Evolutionary conservation across 2,329 filamentous ascomycete genomes (phyloP).

Genomic region (Fusarium papillatum): DNA sequence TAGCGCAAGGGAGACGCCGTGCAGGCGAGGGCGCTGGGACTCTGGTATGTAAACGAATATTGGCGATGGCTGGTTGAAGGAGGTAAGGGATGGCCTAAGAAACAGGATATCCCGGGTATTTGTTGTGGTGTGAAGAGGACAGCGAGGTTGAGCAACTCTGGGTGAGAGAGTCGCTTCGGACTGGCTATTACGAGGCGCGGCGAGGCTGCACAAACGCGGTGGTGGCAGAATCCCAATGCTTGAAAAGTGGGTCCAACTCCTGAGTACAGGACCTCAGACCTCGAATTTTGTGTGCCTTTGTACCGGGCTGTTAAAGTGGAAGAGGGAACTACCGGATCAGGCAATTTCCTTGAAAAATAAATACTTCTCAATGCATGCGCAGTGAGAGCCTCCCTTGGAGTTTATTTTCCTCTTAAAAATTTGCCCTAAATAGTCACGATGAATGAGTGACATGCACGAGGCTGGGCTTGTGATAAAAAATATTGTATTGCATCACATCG

Average conservation of each 20-base stretch:
- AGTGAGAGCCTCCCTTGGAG: neutral
- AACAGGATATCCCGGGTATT: conserved; percentile 24
- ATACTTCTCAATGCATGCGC: neutral
- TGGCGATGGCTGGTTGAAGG: conserved; percentile 14
- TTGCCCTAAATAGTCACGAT: neutral
- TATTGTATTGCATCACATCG: conserved; percentile 19
- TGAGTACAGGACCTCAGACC: neutral
- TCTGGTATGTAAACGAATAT: conserved; percentile 33
- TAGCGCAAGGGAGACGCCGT: conserved; percentile 38
- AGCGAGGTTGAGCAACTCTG: conserved; percentile 12
- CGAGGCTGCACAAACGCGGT: conserved; percentile 40
- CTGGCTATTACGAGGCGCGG: conserved; percentile 31
- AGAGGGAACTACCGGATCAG: neutral
- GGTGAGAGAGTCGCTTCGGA: conserved; percentile 19
- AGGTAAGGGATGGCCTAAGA: conserved; percentile 23
- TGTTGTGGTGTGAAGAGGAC: conserved; percentile 22
- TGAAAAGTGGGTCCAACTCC: conserved; percentile 10
- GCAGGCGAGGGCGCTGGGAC: conserved; percentile 19
- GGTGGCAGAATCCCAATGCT: conserved; percentile 26
- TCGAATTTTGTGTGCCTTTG: neutral
- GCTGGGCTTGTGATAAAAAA: conserved; percentile 18
- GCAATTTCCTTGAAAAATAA: neutral
- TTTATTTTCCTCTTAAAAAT: neutral
- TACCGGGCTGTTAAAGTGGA: neutral
- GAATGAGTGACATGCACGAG: neutral